Percentiles rank a stretch among this genome's conserved stretches.
Conservation (phyloP, 495 filamentous ascomycete species). For the Tuber borchii region DNA sequence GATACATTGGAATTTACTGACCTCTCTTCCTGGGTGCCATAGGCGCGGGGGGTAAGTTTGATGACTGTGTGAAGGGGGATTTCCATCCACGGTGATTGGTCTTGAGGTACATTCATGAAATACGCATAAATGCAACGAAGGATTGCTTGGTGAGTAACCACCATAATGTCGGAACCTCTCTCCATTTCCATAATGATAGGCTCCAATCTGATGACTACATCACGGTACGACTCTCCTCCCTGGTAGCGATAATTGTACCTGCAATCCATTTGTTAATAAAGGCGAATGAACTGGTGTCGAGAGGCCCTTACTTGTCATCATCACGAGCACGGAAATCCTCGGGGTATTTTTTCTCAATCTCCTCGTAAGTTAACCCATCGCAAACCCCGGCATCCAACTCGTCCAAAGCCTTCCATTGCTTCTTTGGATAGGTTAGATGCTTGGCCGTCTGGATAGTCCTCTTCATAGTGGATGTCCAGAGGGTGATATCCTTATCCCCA, state of each 20-base stretch:
- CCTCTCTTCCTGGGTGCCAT: conserved; percentile 78
- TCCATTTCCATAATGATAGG: conserved; percentile 99
- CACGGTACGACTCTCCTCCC: conserved; percentile 92
- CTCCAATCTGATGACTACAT: conserved; percentile 94
- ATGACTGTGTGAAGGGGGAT: conserved; percentile 92
- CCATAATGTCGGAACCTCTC: conserved; percentile 89
- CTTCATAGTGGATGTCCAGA: conserved; percentile 93
- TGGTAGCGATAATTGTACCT: conserved; percentile 94
- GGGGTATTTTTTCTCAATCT: conserved; percentile 83
- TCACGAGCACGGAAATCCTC: conserved; percentile 92
- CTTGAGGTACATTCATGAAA: conserved; percentile 93
- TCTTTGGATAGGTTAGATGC: conserved; percentile 77
- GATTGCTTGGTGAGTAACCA: conserved; percentile 95
- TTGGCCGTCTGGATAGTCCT: conserved; percentile 88
- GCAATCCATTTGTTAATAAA: conserved; percentile 14
- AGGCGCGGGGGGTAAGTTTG: conserved; percentile 91
- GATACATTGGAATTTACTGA: conserved; percentile 1
- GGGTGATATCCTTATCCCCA: conserved; percentile 59
- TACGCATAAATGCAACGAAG: conserved; percentile 96
- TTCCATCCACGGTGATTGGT: conserved; percentile 93
- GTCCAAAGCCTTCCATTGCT: conserved; percentile 97
- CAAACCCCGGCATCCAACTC: conserved; percentile 95
- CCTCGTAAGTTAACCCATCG: conserved; percentile 88
- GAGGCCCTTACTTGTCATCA: conserved; percentile 65
- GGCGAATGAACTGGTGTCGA: neutral